A percentile compares a stretch with the other conserved stretches of the same genome.
Conservation (phyloP, 2,329 filamentous ascomycete genomes). For the Pyrenochaeta sp. region DNA sequence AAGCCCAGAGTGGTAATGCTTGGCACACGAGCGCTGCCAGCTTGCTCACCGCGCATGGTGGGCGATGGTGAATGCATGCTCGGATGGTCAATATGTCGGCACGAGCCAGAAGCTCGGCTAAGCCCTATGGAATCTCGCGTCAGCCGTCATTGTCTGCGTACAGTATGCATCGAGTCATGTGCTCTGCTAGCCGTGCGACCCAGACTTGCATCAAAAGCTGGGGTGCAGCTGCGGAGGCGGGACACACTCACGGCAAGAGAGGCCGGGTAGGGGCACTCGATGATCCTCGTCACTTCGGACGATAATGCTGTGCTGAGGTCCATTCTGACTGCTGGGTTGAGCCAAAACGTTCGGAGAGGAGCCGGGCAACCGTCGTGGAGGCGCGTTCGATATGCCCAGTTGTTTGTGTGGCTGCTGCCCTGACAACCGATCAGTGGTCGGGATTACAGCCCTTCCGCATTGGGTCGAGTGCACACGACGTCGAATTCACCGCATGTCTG, state of each 20-base stretch:
- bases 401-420: constrained; percentile 28
- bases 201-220: constrained; percentile 12
- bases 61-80: constrained; percentile 55
- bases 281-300: constrained; percentile 57
- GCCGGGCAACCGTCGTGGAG: constrained; percentile 16
- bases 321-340: constrained; percentile 22
- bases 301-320: constrained; percentile 37
- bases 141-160: constrained; percentile 32
- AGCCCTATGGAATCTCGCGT: constrained; percentile 40
- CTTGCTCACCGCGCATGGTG: constrained; percentile 59
- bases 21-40: constrained; percentile 57
- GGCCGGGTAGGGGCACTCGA: constrained; percentile 60
- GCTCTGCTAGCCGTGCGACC: constrained; percentile 19
- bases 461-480: constrained; percentile 13
- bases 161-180: constrained; percentile 28
- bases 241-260: constrained; percentile 57
- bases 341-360: constrained; percentile 9
- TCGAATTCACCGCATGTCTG: constrained; percentile 2
- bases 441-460: constrained; percentile 17
- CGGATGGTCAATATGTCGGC: constrained; percentile 49
- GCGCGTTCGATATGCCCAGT: constrained; percentile 8
- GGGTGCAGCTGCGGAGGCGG: constrained; percentile 10
- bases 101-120: constrained; percentile 46
- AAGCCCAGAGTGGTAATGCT: constrained; percentile 60
- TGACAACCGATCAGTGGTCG: constrained; percentile 23